A percentile compares a stretch with the other conserved stretches of the same genome.
These are phyloP conservation scores for Cardiospermum halicacabum DNA, from an alignment of 345 rosid species.

Conservation along the genomic window DNA sequence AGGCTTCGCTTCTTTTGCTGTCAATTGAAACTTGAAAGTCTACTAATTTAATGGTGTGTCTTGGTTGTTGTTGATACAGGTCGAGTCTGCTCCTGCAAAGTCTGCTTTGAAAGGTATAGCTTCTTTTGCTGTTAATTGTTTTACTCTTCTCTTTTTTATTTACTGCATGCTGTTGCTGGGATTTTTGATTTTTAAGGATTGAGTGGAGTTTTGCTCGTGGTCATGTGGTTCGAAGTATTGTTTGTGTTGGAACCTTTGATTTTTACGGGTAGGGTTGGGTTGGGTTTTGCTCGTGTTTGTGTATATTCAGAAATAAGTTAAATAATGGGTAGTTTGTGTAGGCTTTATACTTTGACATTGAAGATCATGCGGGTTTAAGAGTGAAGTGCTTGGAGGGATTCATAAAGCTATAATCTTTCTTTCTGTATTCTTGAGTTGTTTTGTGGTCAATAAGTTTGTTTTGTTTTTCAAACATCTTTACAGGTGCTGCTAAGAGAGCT, in stretches of 20 bases:
- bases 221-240: no score
- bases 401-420: background rate
- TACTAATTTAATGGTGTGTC: background rate
- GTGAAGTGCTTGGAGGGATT: background rate
- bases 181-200: no score
- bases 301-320: background rate
- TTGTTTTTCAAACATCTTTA: background rate
- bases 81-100: conserved; percentile 28
- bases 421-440: background rate
- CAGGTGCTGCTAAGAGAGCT: conserved; percentile 57
- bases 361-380: background rate
- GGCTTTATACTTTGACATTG: no score
- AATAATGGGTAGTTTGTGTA: background rate
- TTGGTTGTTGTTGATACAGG: conserved; percentile 7
- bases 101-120: conserved; percentile 51
- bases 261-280: no score
- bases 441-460: background rate
- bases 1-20: no score
- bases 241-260: no score
- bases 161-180: no score
- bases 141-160: background rate
- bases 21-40: no score
- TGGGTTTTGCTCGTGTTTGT: background rate
- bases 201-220: no score
- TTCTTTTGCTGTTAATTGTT: background rate